These are phyloP conservation scores for Elongisporangium prolatum DNA, from an alignment of 352 stramenopile genomes.

Conservation along the genomic window DNA sequence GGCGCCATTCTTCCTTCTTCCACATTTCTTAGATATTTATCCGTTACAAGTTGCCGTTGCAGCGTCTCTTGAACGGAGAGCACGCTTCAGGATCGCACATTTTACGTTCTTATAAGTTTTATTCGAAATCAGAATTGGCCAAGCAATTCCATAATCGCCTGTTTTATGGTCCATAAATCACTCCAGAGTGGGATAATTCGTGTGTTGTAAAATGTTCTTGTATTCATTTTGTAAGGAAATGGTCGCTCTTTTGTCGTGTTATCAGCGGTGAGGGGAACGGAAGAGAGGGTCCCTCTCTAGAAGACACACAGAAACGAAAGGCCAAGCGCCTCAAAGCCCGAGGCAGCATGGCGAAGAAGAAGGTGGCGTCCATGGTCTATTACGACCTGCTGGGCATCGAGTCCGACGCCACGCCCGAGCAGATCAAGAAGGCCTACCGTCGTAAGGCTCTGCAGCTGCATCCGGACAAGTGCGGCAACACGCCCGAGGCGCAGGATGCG, in stretches of 20 bases:
- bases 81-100: not conserved
- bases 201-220: not conserved
- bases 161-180: not conserved
- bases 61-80: not conserved
- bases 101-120: not conserved
- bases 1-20: not conserved
- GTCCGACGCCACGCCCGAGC: constrained; percentile 61
- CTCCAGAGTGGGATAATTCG: not conserved
- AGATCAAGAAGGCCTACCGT: constrained; percentile 92
- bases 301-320: not conserved
- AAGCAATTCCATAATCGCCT: not conserved
- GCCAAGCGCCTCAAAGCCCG: not conserved
- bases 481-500: constrained; percentile 76
- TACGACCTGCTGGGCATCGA: constrained; percentile 83
- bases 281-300: not conserved
- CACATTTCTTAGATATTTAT: not conserved
- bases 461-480: constrained; percentile 85
- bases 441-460: constrained; percentile 91
- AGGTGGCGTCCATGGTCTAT: constrained; percentile 66
- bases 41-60: not conserved
- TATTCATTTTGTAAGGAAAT: not conserved
- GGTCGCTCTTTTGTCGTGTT: not conserved
- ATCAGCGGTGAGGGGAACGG: not conserved
- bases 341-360: constrained; percentile 36
- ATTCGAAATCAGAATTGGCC: not conserved